These are phyloP conservation scores for Clavispora santaluciae DNA, from an alignment of 805 yeast genomes.

Conservation along the genomic window DNA sequence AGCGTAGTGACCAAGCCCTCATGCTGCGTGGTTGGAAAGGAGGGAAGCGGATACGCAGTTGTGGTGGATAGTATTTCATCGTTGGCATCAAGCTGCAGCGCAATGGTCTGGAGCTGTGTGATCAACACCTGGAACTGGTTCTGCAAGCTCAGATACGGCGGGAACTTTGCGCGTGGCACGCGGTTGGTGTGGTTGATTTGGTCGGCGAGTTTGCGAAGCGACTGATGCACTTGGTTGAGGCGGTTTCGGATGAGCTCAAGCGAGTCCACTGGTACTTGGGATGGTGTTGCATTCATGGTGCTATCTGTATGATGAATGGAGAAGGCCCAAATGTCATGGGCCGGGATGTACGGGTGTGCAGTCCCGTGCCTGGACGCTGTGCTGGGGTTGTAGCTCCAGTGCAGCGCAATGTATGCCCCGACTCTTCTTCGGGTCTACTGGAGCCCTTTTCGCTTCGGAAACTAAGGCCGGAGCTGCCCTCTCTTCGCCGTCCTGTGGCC, in stretches of 20 bases:
- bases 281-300: conserved; percentile 38
- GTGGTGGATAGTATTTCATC: conserved; percentile 56
- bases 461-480: too few species aligned
- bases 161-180: conserved; percentile 35
- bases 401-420: too few species aligned
- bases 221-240: conserved; percentile 38
- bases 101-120: conserved; percentile 78
- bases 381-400: too few species aligned
- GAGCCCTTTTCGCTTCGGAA: too few species aligned
- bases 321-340: too few species aligned
- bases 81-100: conserved; percentile 60
- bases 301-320: too few species aligned
- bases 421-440: too few species aligned
- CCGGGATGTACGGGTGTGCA: too few species aligned
- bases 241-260: conserved; percentile 38
- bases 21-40: conserved; percentile 80
- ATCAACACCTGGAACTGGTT: conserved; percentile 78
- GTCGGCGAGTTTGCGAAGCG: conserved; percentile 34
- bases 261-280: conserved; percentile 32
- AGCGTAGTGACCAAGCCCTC: conserved; percentile 80
- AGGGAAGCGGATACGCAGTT: conserved; percentile 77
- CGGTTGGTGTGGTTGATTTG: conserved; percentile 33
- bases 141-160: conserved; percentile 62
- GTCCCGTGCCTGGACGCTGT: too few species aligned
- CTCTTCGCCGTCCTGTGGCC: too few species aligned